phyloP scores from a whole-genome alignment of 805 yeast species.

The Cyberlindnera xishuangbannaensis region DNA sequence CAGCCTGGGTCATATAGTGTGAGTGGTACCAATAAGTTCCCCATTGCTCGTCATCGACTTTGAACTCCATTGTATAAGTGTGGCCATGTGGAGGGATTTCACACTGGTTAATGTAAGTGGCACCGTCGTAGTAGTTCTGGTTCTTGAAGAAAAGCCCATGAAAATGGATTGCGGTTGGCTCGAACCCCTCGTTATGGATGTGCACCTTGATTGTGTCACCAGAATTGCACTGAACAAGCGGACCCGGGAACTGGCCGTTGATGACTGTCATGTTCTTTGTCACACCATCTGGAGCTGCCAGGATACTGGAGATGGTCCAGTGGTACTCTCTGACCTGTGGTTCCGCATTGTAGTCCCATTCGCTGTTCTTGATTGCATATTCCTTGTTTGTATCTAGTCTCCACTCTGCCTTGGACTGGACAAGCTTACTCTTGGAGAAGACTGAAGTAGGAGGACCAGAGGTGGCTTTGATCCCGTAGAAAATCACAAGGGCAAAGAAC shows the following conservation, averaged over 20 bases:
- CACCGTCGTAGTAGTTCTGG: slow-evolving; percentile 47
- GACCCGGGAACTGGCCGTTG: slow-evolving; percentile 44
- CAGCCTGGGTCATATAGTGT: slow-evolving; percentile 41
- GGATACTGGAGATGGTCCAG: slow-evolving; percentile 19
- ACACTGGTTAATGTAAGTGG: slow-evolving; percentile 43
- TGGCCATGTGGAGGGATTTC: slow-evolving; percentile 34
- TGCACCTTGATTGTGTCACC: slow-evolving; percentile 39
- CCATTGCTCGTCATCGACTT: slow-evolving; percentile 31
- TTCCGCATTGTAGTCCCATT: slow-evolving; percentile 18
- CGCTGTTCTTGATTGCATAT: slow-evolving; percentile 17
- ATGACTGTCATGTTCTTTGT: slow-evolving; percentile 29
- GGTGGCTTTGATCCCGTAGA: slow-evolving; percentile 8
- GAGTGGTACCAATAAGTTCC: slow-evolving; percentile 58
- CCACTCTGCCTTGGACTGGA: slow-evolving; percentile 15
- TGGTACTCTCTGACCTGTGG: slow-evolving; percentile 22
- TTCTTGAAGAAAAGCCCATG: slow-evolving; percentile 44
- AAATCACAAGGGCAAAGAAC: slow-evolving; percentile 2
- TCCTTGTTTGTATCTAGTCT: slow-evolving; percentile 24
- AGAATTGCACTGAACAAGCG: slow-evolving; percentile 38
- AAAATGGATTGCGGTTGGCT: slow-evolving; percentile 43
- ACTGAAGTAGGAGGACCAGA: slow-evolving; percentile 7
- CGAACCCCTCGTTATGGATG: slow-evolving; percentile 34
- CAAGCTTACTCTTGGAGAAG: slow-evolving; percentile 3
- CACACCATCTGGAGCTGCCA: slow-evolving; percentile 27
- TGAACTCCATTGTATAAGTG: slow-evolving; percentile 37